Evolutionary conservation across 768 basidiomycete genomes (phyloP), one percentile per base, ranked within the genome.

Genomic region (Collybiopsis luxurians): DNA sequence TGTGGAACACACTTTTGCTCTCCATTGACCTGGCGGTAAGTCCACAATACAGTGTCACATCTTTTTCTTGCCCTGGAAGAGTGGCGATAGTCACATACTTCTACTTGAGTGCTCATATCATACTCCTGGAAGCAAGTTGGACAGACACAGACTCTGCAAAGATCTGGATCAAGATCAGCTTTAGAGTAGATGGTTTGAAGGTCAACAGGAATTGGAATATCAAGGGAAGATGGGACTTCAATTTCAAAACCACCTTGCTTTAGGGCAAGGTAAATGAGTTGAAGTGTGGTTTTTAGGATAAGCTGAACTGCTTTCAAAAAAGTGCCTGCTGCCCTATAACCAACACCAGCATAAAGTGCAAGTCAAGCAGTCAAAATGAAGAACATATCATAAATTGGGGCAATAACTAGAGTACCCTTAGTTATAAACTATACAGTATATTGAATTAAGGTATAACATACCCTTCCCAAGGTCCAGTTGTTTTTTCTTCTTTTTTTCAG

Each of bases 11-110:
- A 38, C 52, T 62, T 63, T 11, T 46, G 36, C 0, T 63, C 65
- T 19, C 57, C 59, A 1, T 30, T 42, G 5, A 63, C 64, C 10
- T 55, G 40, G 13, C 54, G 40, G 9, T 28, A 21, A 2, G 39
- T 61, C 61, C 60, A 68, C 11, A 70, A 61, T 23, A 62, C 45
- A 31, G 61, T 55, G 57, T 56, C 54, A 49, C 68, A 69, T 1
- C 56, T 40, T 28, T 34, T 34, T 34, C 49, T 45, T 28, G 63
- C 59, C 30, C 61, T 47, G 1, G 59, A 60, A 24, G 65, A 64
- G 10, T 48, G 46, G 21, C 59, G 60, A 50, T 53, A 64, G 11
- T 23, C 36, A 40, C 67, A 71, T n/a, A 36, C 23, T 24, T 30
- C 30, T 15, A 66, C 66, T 53, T 62, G 45, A 21, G 54, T 21